phyloP scores from a whole-genome alignment of 2,329 filamentous ascomycete species.

The Pseudocercospora pini-densiflorae region DNA sequence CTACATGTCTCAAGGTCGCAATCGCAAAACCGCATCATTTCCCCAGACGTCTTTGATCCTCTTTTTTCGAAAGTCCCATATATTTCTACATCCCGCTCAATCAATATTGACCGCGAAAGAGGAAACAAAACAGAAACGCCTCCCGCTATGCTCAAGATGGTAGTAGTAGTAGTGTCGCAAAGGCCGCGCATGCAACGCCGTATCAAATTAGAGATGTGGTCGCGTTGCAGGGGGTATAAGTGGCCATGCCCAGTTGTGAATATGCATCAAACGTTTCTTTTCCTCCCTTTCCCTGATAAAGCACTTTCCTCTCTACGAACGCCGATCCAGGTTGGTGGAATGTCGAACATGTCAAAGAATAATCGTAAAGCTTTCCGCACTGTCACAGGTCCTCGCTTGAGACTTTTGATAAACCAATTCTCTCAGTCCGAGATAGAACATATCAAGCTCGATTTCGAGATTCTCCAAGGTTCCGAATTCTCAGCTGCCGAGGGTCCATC shows the following conservation, averaged over 20 bases:
- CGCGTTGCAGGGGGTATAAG: constrained; percentile 1
- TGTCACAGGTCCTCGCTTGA: not conserved
- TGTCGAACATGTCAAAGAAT: constrained; percentile 4
- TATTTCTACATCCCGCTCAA: constrained; percentile 10
- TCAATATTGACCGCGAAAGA: constrained; percentile 3
- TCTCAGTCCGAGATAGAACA: not conserved
- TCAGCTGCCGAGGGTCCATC: not conserved
- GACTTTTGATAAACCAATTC: not conserved
- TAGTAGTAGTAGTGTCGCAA: not conserved
- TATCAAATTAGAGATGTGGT: not conserved
- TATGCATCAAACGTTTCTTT: constrained; percentile 2
- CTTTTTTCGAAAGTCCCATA: not conserved
- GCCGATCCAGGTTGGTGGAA: not conserved
- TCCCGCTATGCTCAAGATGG: constrained; percentile 8
- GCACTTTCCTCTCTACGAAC: constrained; percentile 3
- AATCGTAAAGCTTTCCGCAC: not conserved
- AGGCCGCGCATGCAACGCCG: not conserved
- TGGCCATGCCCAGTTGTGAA: not conserved
- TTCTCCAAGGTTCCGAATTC: not conserved
- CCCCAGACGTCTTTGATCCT: not conserved
- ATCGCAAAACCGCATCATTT: not conserved
- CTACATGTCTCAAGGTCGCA: constrained; percentile 6
- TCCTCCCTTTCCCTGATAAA: not conserved
- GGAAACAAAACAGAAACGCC: constrained; percentile 1
- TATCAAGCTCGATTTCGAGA: not conserved